Evolutionary conservation across 2,329 filamentous ascomycete species (phyloP).

Genomic region (Trichoderma simmonsii): DNA sequence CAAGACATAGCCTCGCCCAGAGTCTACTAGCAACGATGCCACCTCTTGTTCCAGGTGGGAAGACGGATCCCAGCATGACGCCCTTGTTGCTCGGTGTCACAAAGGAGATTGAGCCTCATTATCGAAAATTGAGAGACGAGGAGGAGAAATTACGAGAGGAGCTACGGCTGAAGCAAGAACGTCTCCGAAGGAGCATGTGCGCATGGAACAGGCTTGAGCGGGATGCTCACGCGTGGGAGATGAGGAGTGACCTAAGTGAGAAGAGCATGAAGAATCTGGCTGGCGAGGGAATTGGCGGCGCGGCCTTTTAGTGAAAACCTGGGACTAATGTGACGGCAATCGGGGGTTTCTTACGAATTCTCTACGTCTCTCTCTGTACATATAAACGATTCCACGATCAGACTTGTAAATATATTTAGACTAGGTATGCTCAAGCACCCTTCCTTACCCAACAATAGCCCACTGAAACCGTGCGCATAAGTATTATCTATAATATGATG

Average conservation of each 20-base stretch:
- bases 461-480: not conserved
- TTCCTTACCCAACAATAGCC: not conserved
- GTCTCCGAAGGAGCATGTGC: constrained; percentile 50
- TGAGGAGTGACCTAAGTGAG: constrained; percentile 56
- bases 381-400: not conserved
- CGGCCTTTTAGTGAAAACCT: constrained; percentile 45
- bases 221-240: constrained; percentile 52
- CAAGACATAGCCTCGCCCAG: constrained; percentile 49
- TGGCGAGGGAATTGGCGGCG: constrained; percentile 53
- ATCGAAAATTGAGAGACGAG: constrained; percentile 53
- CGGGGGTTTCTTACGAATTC: not conserved
- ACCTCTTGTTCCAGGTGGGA: constrained; percentile 52
- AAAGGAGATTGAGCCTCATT: constrained; percentile 54
- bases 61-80: constrained; percentile 47
- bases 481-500: not conserved
- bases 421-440: not conserved
- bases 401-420: not conserved
- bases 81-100: constrained; percentile 47
- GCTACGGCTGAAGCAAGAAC: constrained; percentile 51
- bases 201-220: constrained; percentile 54
- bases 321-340: not conserved
- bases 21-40: constrained; percentile 51
- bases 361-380: not conserved
- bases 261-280: constrained; percentile 55
- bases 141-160: constrained; percentile 57